phyloP scores from a whole-genome alignment of 352 stramenopile genomes.

The Phytophthora melonis region DNA sequence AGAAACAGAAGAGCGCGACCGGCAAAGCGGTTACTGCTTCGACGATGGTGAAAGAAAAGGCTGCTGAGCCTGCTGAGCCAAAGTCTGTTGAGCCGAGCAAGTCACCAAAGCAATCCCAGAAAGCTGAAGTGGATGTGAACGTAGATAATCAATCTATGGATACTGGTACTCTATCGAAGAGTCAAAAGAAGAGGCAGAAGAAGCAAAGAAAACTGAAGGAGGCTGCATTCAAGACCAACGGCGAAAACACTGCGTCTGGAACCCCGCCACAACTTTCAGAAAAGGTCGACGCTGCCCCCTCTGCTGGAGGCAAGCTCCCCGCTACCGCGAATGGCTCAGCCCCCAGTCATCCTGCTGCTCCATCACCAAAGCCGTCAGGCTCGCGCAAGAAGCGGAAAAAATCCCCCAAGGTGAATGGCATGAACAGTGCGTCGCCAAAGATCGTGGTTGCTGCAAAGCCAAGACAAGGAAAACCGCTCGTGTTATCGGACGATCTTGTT shows the following conservation, averaged over 20 bases:
- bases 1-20: conserved; percentile 29
- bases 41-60: conserved; percentile 5
- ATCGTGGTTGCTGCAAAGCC: background rate
- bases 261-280: background rate
- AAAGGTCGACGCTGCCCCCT: background rate
- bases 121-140: background rate
- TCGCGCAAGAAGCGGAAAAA: conserved; percentile 26
- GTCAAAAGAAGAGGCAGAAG: conserved; percentile 15
- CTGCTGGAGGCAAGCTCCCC: background rate
- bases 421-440: conserved; percentile 16
- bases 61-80: background rate
- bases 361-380: conserved; percentile 11
- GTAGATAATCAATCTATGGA: background rate
- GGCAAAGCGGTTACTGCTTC: background rate
- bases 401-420: conserved; percentile 4
- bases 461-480: conserved; percentile 17
- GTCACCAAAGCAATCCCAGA: background rate
- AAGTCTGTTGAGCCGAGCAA: too few relatives aligned
- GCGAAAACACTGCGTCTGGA: background rate
- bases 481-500: conserved; percentile 13
- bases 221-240: background rate
- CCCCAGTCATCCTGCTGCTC: background rate
- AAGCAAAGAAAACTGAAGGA: background rate
- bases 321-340: background rate
- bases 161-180: background rate